phyloP scores from a whole-genome alignment of 1,139 yeast species.

The Eremothecium cymbalariae region DNA sequence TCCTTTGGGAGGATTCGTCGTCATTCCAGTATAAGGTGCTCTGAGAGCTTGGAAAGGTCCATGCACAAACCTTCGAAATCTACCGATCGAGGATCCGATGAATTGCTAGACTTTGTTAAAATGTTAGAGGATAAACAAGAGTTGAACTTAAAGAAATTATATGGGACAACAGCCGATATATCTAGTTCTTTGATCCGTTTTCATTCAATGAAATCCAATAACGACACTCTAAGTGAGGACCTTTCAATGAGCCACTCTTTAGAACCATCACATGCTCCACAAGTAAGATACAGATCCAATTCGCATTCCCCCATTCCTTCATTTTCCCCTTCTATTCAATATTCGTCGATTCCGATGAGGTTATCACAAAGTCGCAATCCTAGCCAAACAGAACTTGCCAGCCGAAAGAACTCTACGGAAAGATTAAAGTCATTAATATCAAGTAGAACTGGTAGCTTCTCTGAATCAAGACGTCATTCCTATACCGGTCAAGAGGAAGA shows the following conservation, averaged over 20 bases:
- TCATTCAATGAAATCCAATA: conserved; percentile 41
- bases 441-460: conserved; percentile 10
- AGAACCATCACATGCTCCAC: conserved; percentile 34
- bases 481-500: conserved; percentile 8
- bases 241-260: conserved; percentile 32
- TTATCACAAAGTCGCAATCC: conserved; percentile 32
- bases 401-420: conserved; percentile 21
- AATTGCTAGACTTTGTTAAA: conserved; percentile 69
- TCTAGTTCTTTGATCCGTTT: conserved; percentile 39
- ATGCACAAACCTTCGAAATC: conserved; percentile 9
- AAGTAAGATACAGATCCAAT: conserved; percentile 18
- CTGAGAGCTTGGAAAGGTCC: conserved; percentile 26
- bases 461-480: conserved; percentile 5
- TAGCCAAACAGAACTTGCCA: conserved; percentile 21
- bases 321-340: conserved; percentile 33
- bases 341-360: conserved; percentile 40
- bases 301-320: conserved; percentile 29
- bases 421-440: conserved; percentile 13
- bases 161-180: conserved; percentile 28
- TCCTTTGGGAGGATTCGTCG: conserved; percentile 35
- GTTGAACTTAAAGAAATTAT: conserved; percentile 38
- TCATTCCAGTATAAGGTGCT: conserved; percentile 33
- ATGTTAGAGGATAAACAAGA: conserved; percentile 68
- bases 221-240: conserved; percentile 38
- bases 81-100: conserved; percentile 30